phyloP scores from a whole-genome alignment of 1,284 basidiomycete species.

The Limonomyces culmigenus region DNA sequence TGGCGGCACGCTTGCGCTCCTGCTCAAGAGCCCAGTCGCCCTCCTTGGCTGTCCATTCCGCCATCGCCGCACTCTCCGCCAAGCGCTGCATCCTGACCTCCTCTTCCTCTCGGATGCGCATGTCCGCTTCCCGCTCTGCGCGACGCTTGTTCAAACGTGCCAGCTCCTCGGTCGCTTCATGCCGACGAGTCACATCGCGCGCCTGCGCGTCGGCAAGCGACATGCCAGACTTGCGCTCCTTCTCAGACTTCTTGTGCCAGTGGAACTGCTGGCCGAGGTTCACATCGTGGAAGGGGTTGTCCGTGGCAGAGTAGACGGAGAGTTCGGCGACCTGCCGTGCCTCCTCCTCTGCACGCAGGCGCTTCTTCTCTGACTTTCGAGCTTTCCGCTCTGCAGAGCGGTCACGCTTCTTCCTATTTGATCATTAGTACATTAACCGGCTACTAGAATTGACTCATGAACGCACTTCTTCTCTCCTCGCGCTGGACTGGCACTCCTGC shows the following conservation, averaged over 20 bases:
- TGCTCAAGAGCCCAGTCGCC: constrained; percentile 96
- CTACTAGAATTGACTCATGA: neutral
- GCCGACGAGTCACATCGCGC: constrained; percentile 65
- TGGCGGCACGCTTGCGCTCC: constrained; percentile 78
- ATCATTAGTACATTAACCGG: constrained; percentile 4
- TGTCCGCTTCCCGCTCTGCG: constrained; percentile 85
- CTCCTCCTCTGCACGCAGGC: constrained; percentile 73
- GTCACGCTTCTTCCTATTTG: constrained; percentile 55
- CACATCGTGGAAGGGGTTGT: constrained; percentile 96
- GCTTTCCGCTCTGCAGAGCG: constrained; percentile 63
- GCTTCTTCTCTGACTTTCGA: constrained; percentile 69
- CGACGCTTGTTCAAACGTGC: constrained; percentile 81
- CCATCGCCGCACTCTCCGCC: constrained; percentile 92
- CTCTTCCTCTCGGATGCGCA: constrained; percentile 81
- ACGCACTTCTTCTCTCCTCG: constrained; percentile 48
- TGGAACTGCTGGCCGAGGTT: constrained; percentile 91
- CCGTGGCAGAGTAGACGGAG: constrained; percentile 83
- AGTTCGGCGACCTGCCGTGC: constrained; percentile 76
- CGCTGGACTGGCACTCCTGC: constrained; percentile 19
- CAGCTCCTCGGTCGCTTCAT: constrained; percentile 91
- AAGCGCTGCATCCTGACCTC: constrained; percentile 75
- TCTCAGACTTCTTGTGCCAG: constrained; percentile 98
- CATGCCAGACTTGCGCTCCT: constrained; percentile 82
- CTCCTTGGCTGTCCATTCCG: constrained; percentile 94
- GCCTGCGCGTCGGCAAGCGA: constrained; percentile 65